phyloP scores from a whole-genome alignment of 768 basidiomycete genomes.

The Suillus clintonianus region DNA sequence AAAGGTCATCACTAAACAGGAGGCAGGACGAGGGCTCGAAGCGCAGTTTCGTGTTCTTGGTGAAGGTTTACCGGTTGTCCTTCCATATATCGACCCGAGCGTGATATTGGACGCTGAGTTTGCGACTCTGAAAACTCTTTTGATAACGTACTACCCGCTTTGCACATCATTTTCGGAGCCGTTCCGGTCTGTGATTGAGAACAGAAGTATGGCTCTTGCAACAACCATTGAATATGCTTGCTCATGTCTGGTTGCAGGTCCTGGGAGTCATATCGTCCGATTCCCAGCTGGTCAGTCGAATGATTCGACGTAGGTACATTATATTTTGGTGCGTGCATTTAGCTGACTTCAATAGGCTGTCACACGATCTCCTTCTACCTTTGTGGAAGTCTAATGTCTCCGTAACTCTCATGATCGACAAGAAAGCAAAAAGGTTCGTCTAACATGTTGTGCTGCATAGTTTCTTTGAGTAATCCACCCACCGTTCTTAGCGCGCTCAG shows the following conservation, averaged over 20 bases:
- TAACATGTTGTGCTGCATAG: neutral
- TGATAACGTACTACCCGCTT: conserved; percentile 81
- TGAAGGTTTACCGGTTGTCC: conserved; percentile 81
- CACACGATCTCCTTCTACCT: conserved; percentile 86
- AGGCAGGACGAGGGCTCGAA: conserved; percentile 60
- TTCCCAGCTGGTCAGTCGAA: conserved; percentile 58
- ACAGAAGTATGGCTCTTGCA: conserved; percentile 47
- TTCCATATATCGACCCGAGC: conserved; percentile 75
- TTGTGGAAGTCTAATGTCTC: conserved; percentile 94
- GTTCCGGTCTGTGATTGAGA: conserved; percentile 56
- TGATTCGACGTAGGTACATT: conserved; percentile 52
- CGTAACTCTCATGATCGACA: conserved; percentile 91
- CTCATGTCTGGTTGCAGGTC: conserved; percentile 37
- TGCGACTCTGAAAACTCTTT: conserved; percentile 58
- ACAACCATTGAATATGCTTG: neutral
- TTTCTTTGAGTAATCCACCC: conserved; percentile 5
- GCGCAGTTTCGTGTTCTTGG: conserved; percentile 75
- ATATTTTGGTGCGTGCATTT: neutral
- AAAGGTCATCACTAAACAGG: conserved; percentile 90
- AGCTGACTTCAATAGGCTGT: conserved; percentile 46
- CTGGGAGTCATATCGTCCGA: conserved; percentile 73
- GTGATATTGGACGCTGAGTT: conserved; percentile 63
- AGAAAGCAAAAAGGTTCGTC: conserved; percentile 88
- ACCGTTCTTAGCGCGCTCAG: conserved; percentile 69
- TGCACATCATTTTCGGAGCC: conserved; percentile 61